These are phyloP conservation scores for Penicillium fimorum DNA, from an alignment of 495 filamentous ascomycete species.

Conservation along the genomic window DNA sequence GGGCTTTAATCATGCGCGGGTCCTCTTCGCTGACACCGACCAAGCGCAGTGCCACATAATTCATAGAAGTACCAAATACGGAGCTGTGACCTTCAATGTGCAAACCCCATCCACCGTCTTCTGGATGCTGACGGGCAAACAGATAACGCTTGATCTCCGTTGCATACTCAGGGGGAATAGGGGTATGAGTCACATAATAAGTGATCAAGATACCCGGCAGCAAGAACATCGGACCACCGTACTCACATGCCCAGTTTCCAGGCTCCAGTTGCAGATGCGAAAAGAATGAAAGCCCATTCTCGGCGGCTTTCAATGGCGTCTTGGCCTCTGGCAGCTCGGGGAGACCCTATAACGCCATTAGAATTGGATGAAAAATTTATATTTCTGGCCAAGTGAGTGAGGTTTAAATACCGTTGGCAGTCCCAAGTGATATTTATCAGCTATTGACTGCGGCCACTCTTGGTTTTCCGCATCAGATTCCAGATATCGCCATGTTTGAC, in stretches of 20 bases:
- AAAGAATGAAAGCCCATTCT: slow-evolving; percentile 87
- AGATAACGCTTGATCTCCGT: slow-evolving; percentile 94
- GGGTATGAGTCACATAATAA: slow-evolving; percentile 89
- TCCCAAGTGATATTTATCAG: slow-evolving; percentile 83
- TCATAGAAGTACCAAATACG: slow-evolving; percentile 85
- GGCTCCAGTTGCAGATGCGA: slow-evolving; percentile 82
- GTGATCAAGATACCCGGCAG: slow-evolving; percentile 80
- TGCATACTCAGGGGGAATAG: slow-evolving; percentile 74
- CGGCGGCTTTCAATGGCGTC: slow-evolving; percentile 70
- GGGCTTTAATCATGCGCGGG: slow-evolving; percentile 80
- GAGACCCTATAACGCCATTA: slow-evolving; percentile 54
- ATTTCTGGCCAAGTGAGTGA: background rate
- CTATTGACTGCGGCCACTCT: slow-evolving; percentile 78
- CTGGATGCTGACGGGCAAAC: slow-evolving; percentile 78
- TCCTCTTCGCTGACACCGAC: slow-evolving; percentile 90
- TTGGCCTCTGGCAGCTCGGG: slow-evolving; percentile 67
- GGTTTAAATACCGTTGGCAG: slow-evolving; percentile 55
- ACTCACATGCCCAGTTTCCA: slow-evolving; percentile 96
- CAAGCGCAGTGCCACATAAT: slow-evolving; percentile 80
- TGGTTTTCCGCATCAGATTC: slow-evolving; percentile 69
- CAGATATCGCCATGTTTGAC: slow-evolving; percentile 93
- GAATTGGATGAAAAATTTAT: background rate
- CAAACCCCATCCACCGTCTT: slow-evolving; percentile 94
- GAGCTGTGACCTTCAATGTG: slow-evolving; percentile 95
- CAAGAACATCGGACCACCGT: slow-evolving; percentile 88